Evolutionary conservation across 2,329 filamentous ascomycete species (phyloP).

Genomic region (Ceratocystis lukuohia): DNA sequence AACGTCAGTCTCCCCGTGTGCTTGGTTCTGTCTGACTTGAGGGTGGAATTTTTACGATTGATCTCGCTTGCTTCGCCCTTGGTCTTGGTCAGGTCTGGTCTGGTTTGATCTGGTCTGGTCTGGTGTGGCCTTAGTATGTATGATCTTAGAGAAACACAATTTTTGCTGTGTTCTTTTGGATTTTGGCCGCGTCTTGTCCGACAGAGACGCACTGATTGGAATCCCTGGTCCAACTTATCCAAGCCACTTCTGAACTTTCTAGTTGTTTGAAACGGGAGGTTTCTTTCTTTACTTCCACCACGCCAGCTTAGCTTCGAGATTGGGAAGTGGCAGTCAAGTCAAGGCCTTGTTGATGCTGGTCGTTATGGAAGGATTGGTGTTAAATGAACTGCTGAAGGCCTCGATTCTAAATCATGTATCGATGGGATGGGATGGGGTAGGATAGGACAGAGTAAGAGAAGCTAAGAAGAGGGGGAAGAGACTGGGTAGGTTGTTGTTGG

Average conservation of each 20-base stretch:
- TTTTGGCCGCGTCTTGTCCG: constrained; percentile 15
- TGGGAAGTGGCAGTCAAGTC: neutral
- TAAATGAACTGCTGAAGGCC: neutral
- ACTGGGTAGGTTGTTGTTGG: neutral
- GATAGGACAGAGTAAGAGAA: no score
- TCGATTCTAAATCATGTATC: neutral
- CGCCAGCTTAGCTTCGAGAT: neutral
- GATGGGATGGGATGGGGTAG: neutral
- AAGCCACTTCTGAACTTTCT: constrained; percentile 6
- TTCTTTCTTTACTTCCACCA: constrained; percentile 2
- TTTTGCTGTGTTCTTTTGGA: constrained; percentile 8
- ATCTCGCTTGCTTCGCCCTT: neutral
- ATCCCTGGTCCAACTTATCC: constrained; percentile 9
- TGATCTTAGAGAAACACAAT: constrained; percentile 5
- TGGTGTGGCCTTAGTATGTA: constrained; percentile 9
- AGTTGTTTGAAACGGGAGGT: neutral
- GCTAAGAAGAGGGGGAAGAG: neutral
- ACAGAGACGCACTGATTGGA: constrained; percentile 12
- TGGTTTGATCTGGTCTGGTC: neutral
- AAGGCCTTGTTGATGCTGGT: neutral
- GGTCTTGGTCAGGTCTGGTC: no score
- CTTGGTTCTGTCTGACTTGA: neutral
- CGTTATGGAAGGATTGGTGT: neutral
- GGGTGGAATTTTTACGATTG: neutral
- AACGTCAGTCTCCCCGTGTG: constrained; percentile 1